Evolutionary conservation across 2,329 filamentous ascomycete genomes (phyloP), one percentile per base, ranked within the genome.

Genomic region (Orbilia quercus): DNA sequence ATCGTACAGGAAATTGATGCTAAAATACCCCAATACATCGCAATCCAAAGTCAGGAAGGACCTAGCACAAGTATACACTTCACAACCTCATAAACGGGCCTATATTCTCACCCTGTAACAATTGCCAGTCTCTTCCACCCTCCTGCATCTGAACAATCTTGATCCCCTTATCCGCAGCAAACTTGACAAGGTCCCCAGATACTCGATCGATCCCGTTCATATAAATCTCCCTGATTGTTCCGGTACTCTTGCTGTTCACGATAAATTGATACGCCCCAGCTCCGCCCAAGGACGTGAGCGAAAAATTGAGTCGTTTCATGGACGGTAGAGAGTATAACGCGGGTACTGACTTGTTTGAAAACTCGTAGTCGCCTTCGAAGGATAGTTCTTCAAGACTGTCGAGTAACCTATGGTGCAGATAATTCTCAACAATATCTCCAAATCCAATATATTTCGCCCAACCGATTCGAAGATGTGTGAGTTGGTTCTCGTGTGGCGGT

Each of bases 301-400:
- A 72, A 25, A 64, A 53, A 20, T 72, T 44, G 40, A 72, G 12
- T 34, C 42, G 45, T 18, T 53, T 36, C 5, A 72, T 23, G 7
- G 16, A 45, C 6, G 51, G 28, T 22, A 64, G 45, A 36, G 44
- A 22, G 25, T 72, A 72, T 23, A 72, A 18, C 12, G 31, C 45
- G 36, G 45, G 9, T 18, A 72, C 14, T 11, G 53, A 57, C 20
- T 31, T 51, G 25, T 72, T 57, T 1, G 34, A 45, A 28, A 59
- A 72, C n/a, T 58, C 51, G 28, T 64, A 72, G 36, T 72, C 66
- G 2, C 66, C 66, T 48, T 72, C 66, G 9, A 72, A 25, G 25
- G 58, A 72, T 16, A 72, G 59, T 31, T 72, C 66, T 48, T 58
- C 58, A 2, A 72, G 51, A 1, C 16, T 28, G 0, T 20, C 16